Base-by-base conservation (phyloP, 768 basidiomycete genomes). In the Termitomyces heimii region DNA sequence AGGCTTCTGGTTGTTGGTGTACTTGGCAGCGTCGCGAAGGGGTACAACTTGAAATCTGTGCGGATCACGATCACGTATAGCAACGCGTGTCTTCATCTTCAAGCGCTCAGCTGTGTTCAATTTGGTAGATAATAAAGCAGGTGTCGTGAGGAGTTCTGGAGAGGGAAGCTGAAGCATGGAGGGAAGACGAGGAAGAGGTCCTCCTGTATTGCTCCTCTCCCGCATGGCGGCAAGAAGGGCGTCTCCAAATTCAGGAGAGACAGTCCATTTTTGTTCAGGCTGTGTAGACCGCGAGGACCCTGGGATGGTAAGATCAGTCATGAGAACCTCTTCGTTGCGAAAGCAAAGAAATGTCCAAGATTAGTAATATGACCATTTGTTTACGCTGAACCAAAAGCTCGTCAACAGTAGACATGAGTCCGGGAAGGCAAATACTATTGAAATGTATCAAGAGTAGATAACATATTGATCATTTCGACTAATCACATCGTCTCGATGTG, bases 41-140 rank as follows among this genome's bases (percentile, higher is more conserved):
- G 76, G 73, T 31, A 78, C 66, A 20, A 78, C 68, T 58, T 77
- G 76, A 54, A 78, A 77, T 22, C 75, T 70, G 50, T 78, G 77
- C 26, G 76, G 74, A 4, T 67, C 72, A 56, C 69, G 70, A 57
- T 78, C 76, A 18, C 76, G 75, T 32, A 78, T 73, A 42, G 77
- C 74, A 42, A 79, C 69, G 24, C 75, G 72, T 26, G 77, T 77
- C 65, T 74, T 74, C 77, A 77, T 78, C 47, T 67, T 76, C 43
- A 75, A 62, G n/a, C 62, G 63, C 54, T 62, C 62, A 24, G 53
- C 35, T 32, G 50, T 56, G 28, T 66, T 60, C 18, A 60, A 59
- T 43, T 68, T 68, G 42, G 31, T 57, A 44, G 54, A 56, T 3
- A 39, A 3, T 29, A 53, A 13, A 46, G 49, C 39, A 55, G 54